A percentile compares a stretch with the other conserved stretches of the same genome.
Evolutionary conservation across 768 basidiomycete genomes (phyloP).

Genomic region (Psilocybe subaeruginosa): DNA sequence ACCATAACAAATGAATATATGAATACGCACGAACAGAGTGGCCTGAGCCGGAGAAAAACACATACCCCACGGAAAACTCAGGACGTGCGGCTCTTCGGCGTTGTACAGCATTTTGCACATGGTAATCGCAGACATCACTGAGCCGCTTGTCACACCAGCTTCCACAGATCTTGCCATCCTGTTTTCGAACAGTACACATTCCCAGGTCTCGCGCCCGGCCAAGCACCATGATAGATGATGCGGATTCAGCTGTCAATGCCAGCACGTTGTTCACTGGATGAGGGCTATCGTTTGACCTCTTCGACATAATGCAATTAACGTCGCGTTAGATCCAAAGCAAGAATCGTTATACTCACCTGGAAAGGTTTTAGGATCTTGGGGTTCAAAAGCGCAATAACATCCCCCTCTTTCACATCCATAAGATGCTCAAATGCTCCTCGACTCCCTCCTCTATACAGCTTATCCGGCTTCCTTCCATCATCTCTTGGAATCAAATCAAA

Average conservation of each 20-base stretch:
- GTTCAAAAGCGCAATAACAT: constrained; percentile 89
- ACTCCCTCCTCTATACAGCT: constrained; percentile 85
- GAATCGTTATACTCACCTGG: constrained; percentile 51
- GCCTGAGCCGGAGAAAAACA: too few relatives aligned
- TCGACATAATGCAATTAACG: neutral
- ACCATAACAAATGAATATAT: neutral
- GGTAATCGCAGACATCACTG: constrained; percentile 89
- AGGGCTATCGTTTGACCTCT: constrained; percentile 58
- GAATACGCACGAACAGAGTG: too few relatives aligned
- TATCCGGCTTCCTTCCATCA: constrained; percentile 54
- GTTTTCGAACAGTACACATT: constrained; percentile 75
- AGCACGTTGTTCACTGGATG: constrained; percentile 84
- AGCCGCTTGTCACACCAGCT: constrained; percentile 92
- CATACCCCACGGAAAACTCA: constrained; percentile 86
- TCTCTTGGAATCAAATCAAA: constrained; percentile 59
- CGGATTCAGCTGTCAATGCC: constrained; percentile 84
- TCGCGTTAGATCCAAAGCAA: neutral
- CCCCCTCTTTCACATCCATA: constrained; percentile 85
- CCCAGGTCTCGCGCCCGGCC: constrained; percentile 89
- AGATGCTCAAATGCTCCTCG: constrained; percentile 90
- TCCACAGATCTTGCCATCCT: constrained; percentile 81
- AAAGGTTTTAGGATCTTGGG: constrained; percentile 87
- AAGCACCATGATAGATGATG: constrained; percentile 78
- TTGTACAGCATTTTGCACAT: constrained; percentile 82
- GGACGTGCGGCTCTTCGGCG: constrained; percentile 73